Conservation (phyloP, 345 rosid species). For the sweet orange (Citrus sinensis) region DNA sequence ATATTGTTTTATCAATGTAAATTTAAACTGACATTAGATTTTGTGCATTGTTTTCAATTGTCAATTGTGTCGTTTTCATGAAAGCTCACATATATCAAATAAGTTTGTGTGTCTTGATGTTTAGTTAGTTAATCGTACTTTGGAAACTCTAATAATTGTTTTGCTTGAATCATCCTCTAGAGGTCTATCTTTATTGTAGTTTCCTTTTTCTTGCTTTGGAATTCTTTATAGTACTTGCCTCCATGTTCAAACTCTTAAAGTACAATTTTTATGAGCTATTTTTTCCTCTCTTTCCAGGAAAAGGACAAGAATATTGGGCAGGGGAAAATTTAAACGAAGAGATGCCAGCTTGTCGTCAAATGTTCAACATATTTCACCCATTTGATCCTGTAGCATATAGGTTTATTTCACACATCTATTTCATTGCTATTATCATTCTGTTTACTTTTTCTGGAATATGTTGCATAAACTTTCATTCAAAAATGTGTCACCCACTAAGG, state of each 20-base stretch:
- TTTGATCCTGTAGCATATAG: conserved; percentile 99
- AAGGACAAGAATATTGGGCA: conserved; percentile 83
- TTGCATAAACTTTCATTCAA: background rate
- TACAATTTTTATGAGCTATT: background rate
- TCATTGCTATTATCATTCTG: background rate
- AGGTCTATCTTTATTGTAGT: no score
- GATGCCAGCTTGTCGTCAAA: conserved; percentile 92
- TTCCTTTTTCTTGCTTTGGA: background rate
- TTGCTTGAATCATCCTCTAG: background rate
- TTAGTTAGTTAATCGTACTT: background rate
- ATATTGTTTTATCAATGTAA: background rate
- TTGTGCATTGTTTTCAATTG: background rate
- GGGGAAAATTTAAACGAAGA: conserved; percentile 80
- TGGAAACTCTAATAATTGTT: background rate
- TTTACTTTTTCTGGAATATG: no score
- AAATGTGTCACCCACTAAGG: background rate
- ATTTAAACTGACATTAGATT: background rate
- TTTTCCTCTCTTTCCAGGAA: conserved; percentile 43
- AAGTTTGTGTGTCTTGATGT: background rate
- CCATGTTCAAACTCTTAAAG: background rate
- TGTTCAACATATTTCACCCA: conserved; percentile 98
- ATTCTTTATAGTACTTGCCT: background rate
- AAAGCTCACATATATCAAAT: background rate
- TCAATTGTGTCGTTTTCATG: background rate
- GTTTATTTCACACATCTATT: conserved; percentile 32